phyloP scores from a whole-genome alignment of 1,284 basidiomycete species.

The Puccinia horiana region DNA sequence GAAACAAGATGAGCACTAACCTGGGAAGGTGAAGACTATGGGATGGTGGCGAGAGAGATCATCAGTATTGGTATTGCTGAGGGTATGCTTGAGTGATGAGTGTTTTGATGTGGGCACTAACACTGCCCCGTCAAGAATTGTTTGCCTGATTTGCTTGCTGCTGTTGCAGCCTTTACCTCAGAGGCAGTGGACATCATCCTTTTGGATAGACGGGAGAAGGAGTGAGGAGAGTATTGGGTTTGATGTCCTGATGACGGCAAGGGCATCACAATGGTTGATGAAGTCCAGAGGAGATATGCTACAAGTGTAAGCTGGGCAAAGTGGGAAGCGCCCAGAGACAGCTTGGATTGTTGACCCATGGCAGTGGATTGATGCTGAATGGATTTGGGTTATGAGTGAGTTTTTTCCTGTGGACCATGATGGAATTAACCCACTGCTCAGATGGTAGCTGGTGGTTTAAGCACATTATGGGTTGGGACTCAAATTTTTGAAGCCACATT shows the following conservation, averaged over 20 bases:
- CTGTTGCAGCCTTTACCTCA: not conserved
- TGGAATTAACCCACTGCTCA: not conserved
- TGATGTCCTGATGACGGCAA: not conserved
- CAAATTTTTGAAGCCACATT: too few relatives aligned
- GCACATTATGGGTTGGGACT: too few relatives aligned
- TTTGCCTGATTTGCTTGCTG: not conserved
- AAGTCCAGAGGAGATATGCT: not conserved
- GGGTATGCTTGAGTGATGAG: too few relatives aligned
- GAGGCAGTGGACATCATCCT: not conserved
- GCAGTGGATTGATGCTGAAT: not conserved
- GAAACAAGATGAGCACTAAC: too few relatives aligned
- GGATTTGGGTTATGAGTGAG: not conserved
- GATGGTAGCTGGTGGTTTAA: not conserved
- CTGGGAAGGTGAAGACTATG: too few relatives aligned
- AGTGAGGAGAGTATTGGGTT: not conserved
- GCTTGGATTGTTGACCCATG: not conserved
- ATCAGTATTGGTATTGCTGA: too few relatives aligned
- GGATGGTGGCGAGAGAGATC: too few relatives aligned
- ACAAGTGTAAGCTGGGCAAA: constrained; percentile 5
- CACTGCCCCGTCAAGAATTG: too few relatives aligned
- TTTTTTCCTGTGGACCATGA: not conserved
- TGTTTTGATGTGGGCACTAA: not conserved
- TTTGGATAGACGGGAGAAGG: not conserved
- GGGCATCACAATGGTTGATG: not conserved
- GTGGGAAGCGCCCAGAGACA: not conserved